These are phyloP conservation scores for Galerina sulciceps DNA, from an alignment of 768 basidiomycete genomes.

Conservation along the genomic window DNA sequence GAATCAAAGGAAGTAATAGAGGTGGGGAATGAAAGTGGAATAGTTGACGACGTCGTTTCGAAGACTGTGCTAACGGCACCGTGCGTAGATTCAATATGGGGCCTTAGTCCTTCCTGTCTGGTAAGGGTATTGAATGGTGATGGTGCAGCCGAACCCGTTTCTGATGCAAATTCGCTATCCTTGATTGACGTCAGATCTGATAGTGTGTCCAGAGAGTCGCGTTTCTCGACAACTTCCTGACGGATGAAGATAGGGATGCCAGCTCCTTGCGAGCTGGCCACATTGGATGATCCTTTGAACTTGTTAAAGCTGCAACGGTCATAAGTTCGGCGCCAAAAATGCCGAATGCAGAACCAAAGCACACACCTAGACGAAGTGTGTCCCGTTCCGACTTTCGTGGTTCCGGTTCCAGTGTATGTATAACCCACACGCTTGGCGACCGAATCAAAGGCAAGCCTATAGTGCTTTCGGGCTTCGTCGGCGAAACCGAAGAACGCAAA, in stretches of 20 bases:
- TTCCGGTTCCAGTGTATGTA: conserved; percentile 10
- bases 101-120: conserved; percentile 1
- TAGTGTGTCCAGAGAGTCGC: conserved; percentile 30
- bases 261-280: conserved; percentile 13
- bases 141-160: conserved; percentile 4
- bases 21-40: conserved; percentile 17
- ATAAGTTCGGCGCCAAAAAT: too few relatives aligned
- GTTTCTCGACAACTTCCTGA: conserved; percentile 30
- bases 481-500: conserved; percentile 65
- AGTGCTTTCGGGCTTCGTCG: conserved; percentile 53
- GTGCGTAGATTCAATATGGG: conserved; percentile 1
- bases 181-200: conserved; percentile 26
- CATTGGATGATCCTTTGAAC: conserved; percentile 17
- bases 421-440: conserved; percentile 26
- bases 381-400: conserved; percentile 19
- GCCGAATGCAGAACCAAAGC: conserved; percentile 56
- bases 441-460: conserved; percentile 30
- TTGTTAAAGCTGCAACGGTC: conserved; percentile 14
- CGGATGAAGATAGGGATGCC: conserved; percentile 28
- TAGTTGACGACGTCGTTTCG: neutral
- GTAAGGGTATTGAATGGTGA: conserved; percentile 17
- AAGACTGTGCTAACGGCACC: conserved; percentile 1
- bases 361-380: conserved; percentile 29
- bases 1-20: conserved; percentile 22
- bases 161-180: conserved; percentile 19